Evolutionary conservation across 305 asterid species (phyloP).

Genomic region (Fraxinus angustifolia): DNA sequence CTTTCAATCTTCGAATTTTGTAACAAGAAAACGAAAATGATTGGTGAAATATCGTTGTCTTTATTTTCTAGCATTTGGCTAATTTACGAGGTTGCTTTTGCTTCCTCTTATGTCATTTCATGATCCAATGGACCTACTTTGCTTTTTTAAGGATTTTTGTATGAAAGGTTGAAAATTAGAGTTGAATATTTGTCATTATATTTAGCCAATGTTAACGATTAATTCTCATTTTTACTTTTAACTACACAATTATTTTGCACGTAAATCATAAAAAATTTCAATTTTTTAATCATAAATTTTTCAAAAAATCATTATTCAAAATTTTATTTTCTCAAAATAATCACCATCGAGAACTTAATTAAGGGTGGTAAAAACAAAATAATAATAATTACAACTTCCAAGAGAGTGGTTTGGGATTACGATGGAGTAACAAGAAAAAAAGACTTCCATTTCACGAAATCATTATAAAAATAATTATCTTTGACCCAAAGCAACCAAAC

Average conservation of each 20-base stretch:
- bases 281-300: too few relatives aligned
- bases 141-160: background rate
- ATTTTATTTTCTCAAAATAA: background rate
- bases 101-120: background rate
- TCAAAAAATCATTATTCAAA: background rate
- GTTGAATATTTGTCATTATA: background rate
- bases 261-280: background rate
- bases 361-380: background rate
- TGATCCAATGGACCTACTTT: background rate
- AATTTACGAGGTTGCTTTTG: background rate
- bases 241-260: background rate
- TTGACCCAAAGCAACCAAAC: background rate
- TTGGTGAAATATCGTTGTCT: background rate
- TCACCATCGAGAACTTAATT: background rate
- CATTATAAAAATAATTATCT: slow-evolving; percentile 24
- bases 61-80: background rate
- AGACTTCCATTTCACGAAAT: slow-evolving; percentile 25
- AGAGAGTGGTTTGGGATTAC: slow-evolving; percentile 8
- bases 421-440: slow-evolving; percentile 24
- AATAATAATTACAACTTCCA: slow-evolving; percentile 15
- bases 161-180: background rate
- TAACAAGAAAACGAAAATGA: background rate
- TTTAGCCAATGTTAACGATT: background rate
- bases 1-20: background rate
- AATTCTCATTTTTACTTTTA: background rate